Percentiles rank a stretch among this genome's conserved stretches.
Conservation (phyloP, 306 rosid genomes). For the Albizia julibrissin region DNA sequence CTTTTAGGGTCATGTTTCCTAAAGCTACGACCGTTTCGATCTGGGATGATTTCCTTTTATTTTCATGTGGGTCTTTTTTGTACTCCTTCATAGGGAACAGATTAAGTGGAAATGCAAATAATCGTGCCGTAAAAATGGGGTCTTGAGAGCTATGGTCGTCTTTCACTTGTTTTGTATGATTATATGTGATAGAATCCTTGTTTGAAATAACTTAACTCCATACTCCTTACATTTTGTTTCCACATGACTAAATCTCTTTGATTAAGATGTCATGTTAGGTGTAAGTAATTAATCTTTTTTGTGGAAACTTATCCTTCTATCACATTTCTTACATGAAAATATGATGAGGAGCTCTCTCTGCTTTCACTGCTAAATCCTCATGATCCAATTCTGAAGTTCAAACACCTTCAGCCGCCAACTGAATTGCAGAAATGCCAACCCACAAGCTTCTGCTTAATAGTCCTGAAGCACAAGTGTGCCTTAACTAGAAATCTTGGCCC, state of each 20-base stretch:
- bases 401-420: neutral
- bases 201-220: neutral
- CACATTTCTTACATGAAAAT: neutral
- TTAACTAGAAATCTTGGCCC: neutral
- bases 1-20: neutral
- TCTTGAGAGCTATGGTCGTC: neutral
- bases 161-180: neutral
- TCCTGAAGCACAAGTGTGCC: neutral
- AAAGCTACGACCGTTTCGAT: neutral
- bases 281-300: neutral
- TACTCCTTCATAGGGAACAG: neutral
- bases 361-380: neutral
- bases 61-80: neutral
- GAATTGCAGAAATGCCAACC: neutral
- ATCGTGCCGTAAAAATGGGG: neutral
- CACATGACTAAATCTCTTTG: neutral
- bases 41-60: neutral
- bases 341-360: neutral
- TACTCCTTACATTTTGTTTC: neutral
- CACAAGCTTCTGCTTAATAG: neutral
- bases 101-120: neutral
- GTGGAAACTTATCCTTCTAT: neutral
- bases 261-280: neutral
- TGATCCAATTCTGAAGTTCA: neutral
- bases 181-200: neutral